These are phyloP conservation scores for Kluyveromyces lactis DNA, from an alignment of 805 yeast genomes.

Conservation along the genomic window DNA sequence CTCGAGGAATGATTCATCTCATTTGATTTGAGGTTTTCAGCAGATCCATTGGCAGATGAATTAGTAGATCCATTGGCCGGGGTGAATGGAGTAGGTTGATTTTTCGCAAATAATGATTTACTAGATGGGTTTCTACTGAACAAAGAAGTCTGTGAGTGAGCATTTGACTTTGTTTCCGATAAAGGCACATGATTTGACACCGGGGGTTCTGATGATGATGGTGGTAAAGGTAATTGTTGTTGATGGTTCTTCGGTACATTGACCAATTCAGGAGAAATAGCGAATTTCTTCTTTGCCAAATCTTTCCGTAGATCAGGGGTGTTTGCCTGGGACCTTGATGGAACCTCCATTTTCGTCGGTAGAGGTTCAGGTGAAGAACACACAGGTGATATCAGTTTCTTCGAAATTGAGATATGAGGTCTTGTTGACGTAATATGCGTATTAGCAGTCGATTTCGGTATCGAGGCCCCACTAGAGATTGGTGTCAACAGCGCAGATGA, in stretches of 20 bases:
- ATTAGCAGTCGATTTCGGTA: neutral
- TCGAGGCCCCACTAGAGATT: neutral
- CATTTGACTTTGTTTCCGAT: neutral
- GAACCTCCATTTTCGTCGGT: neutral
- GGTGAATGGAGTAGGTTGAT: constrained; percentile 2
- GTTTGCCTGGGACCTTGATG: neutral
- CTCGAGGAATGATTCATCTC: neutral
- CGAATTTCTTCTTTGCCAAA: neutral
- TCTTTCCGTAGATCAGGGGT: constrained; percentile 1
- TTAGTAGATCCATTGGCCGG: neutral
- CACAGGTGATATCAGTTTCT: neutral
- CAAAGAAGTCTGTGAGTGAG: neutral
- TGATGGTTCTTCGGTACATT: neutral
- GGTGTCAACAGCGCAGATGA: neutral
- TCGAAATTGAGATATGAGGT: neutral
- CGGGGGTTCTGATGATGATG: neutral
- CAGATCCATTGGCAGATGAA: neutral
- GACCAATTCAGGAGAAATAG: neutral
- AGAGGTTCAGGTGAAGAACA: neutral
- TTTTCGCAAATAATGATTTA: constrained; percentile 2
- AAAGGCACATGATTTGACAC: neutral
- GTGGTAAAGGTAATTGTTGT: neutral
- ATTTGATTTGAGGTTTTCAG: neutral
- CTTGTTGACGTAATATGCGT: neutral
- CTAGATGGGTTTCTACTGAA: constrained; percentile 3